phyloP scores from a whole-genome alignment of 257 asterid species.

The Lithospermum erythrorhizon region DNA sequence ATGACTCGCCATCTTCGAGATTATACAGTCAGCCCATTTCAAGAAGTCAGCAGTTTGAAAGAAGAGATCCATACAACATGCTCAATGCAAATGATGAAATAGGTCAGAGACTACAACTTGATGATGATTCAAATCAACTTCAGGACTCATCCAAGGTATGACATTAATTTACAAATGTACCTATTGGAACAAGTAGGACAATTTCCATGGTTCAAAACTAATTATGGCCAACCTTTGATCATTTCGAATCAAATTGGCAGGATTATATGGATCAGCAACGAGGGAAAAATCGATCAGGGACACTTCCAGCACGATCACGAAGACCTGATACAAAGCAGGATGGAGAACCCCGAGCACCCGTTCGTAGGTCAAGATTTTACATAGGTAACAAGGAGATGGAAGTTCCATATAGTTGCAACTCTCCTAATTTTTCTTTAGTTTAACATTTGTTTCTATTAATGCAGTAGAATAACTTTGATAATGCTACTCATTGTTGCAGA shows the following conservation, averaged over 20 bases:
- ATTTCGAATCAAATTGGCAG: slow-evolving; percentile 15
- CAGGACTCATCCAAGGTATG: slow-evolving; percentile 12
- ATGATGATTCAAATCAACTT: slow-evolving; percentile 4
- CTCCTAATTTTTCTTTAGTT: neutral
- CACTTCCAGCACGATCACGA: slow-evolving; percentile 26
- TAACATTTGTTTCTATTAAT: neutral
- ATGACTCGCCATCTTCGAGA: slow-evolving; percentile 32
- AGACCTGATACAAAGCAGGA: slow-evolving; percentile 21
- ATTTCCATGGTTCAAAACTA: neutral
- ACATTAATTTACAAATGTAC: neutral
- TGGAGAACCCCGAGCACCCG: slow-evolving; percentile 23
- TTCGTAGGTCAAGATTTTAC: slow-evolving; percentile 54
- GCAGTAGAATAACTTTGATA: neutral
- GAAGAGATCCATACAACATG: slow-evolving; percentile 18
- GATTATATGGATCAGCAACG: slow-evolving; percentile 26
- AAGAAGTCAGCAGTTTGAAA: slow-evolving; percentile 24
- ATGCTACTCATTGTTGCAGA: slow-evolving; percentile 8
- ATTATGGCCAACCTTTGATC: neutral
- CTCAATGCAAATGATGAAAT: slow-evolving; percentile 13
- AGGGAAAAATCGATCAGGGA: slow-evolving; percentile 46
- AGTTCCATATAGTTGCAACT: neutral
- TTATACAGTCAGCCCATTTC: slow-evolving; percentile 21
- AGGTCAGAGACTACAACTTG: slow-evolving; percentile 18
- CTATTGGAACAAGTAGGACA: neutral
- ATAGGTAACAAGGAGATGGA: slow-evolving; percentile 27